These are phyloP conservation scores for Stagonosporopsis rhizophila DNA, from an alignment of 2,329 filamentous ascomycete species.

Conservation along the genomic window DNA sequence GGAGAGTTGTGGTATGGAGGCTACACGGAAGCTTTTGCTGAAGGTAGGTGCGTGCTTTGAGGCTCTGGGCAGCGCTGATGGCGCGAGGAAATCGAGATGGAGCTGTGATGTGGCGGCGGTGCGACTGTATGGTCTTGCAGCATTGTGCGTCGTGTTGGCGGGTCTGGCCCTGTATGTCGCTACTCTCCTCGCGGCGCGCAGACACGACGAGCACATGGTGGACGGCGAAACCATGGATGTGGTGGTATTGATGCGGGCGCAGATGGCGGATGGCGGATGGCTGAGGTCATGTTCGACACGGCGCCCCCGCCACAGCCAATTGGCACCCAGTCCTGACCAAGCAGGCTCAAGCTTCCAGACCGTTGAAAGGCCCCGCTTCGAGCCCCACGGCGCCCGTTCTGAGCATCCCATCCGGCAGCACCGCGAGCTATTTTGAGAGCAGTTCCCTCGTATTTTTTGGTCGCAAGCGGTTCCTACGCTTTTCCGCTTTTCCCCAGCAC, in stretches of 20 bases:
- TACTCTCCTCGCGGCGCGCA: constrained; percentile 31
- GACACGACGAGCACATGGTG: constrained; percentile 42
- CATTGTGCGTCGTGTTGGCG: constrained; percentile 7
- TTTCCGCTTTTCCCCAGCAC: background rate
- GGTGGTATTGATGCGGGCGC: constrained; percentile 4
- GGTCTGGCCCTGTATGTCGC: background rate
- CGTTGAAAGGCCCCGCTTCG: constrained; percentile 12
- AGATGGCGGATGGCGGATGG: constrained; percentile 5
- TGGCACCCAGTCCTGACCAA: constrained; percentile 3
- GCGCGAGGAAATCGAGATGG: constrained; percentile 45
- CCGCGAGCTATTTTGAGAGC: constrained; percentile 18
- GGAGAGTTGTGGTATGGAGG: background rate
- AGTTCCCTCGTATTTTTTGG: constrained; percentile 2
- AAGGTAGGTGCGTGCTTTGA: background rate
- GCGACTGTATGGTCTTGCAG: constrained; percentile 31
- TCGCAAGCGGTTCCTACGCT: background rate
- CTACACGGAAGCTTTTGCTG: background rate
- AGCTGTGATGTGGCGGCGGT: constrained; percentile 32
- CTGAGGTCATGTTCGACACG: constrained; percentile 24
- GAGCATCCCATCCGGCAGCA: constrained; percentile 12
- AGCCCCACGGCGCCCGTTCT: constrained; percentile 7
- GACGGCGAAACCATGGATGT: constrained; percentile 36
- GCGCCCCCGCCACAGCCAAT: constrained; percentile 19
- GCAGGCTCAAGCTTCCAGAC: constrained; percentile 17
- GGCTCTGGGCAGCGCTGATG: constrained; percentile 17